Percentiles rank a stretch among this genome's conserved stretches.
These are phyloP conservation scores for Wallacemonas sp. DNA, from an alignment of 208 protist genomes.

Conservation along the genomic window DNA sequence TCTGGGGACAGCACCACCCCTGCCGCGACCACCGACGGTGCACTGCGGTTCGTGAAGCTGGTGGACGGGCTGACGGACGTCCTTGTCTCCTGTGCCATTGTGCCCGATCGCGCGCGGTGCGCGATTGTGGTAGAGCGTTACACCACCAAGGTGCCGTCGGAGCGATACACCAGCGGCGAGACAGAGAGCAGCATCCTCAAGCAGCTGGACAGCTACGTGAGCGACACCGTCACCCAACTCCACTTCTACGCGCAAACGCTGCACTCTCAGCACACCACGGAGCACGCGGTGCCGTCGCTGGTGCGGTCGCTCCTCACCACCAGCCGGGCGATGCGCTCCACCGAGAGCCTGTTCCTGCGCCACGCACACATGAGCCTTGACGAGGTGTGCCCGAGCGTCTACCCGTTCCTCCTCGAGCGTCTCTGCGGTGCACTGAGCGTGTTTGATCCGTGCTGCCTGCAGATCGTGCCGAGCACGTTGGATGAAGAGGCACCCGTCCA, in stretches of 20 bases:
- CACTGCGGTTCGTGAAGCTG: conserved; percentile 79
- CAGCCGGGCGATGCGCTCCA: conserved; percentile 19
- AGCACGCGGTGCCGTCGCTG: conserved; percentile 16
- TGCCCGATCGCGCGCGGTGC: conserved; percentile 16
- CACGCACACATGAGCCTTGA: conserved; percentile 57
- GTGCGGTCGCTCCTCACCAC: conserved; percentile 31
- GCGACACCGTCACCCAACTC: conserved; percentile 53
- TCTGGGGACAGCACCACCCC: conserved; percentile 6
- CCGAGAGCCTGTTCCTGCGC: conserved; percentile 62
- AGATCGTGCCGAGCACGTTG: not conserved
- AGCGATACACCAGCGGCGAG: conserved; percentile 70
- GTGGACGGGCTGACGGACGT: conserved; percentile 82
- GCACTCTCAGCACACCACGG: conserved; percentile 15
- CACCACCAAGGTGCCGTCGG: conserved; percentile 61
- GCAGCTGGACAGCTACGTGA: conserved; percentile 49
- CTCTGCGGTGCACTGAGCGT: conserved; percentile 57
- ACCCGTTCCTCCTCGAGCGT: conserved; percentile 68
- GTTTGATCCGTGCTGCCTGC: conserved; percentile 36
- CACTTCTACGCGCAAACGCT: conserved; percentile 30
- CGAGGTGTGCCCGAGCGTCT: conserved; percentile 41
- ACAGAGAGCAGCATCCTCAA: conserved; percentile 52
- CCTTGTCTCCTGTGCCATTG: conserved; percentile 77
- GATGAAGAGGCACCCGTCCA: not conserved
- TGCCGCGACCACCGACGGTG: not conserved
- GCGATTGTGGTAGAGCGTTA: conserved; percentile 59